Evolutionary conservation across 163 green algal genomes (phyloP), one percentile per base, ranked within the genome.

Genomic region (Chlamydomonas reinhardtii): DNA sequence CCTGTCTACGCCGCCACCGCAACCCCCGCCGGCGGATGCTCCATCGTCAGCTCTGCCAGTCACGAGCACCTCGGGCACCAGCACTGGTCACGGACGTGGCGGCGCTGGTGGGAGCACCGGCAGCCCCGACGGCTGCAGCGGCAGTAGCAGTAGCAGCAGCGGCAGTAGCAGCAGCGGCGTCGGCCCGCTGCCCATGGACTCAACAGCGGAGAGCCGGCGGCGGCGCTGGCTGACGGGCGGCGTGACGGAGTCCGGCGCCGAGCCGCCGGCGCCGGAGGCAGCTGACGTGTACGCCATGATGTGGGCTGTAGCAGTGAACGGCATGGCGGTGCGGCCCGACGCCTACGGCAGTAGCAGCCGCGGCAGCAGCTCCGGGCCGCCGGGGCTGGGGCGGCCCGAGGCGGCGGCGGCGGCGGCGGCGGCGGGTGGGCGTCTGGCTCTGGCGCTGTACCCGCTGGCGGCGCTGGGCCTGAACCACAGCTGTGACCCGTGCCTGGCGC

Each of bases 401-500:
- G 48, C 48, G 48, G 48, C 48, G 19, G 48, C 6, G 19, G 48
- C 9, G 48, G 48, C 48, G 19, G 48, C 48, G 14, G 59, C 56
- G 4, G 56, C 56, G 5, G 59, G 59, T 19, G 59, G 17, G 24
- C 24, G 59, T 39, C 70, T 88, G 62, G 91, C 84, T 12, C 62
- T 94, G 77, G 93, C 84, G 35, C 65, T 94, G n/a, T 96, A 93
- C 77, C 85, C 78, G 4, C 54, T 74, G 6, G 43, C 72, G 6
- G 80, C 91, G 2, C 85, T 88, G 31, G 25, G 92, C n/a, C 79
- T 96, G 48, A 95, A 94, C 88, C 93, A 95, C 78, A 88, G 87
- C 39, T 95, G 93, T 78, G 66, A 76, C 32, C 90, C 91, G 5
- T 94, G 92, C n/a, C 74, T 84, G 56, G 78, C 37, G 56, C 64